Conservation (phyloP, 352 stramenopile species). For the Globisporangium lucens region DNA sequence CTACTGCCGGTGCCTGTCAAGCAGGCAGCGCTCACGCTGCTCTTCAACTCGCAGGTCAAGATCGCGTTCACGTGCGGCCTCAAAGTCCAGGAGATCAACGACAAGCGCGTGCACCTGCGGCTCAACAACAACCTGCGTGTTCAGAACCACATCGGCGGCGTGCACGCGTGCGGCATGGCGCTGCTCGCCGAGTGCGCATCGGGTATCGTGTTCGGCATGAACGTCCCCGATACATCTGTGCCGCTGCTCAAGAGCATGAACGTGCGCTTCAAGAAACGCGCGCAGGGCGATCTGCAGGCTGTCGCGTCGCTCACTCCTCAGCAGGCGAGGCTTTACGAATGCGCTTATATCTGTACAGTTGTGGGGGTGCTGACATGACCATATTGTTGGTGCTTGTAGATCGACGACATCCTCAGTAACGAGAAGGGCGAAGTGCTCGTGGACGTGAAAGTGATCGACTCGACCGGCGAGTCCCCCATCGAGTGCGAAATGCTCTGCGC, state of each 20-base stretch:
- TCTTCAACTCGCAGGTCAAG: slow-evolving; percentile 86
- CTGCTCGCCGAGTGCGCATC: slow-evolving; percentile 79
- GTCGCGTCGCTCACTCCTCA: slow-evolving; percentile 66
- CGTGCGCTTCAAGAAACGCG: slow-evolving; percentile 71
- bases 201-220: slow-evolving; percentile 84
- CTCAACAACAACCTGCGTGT: slow-evolving; percentile 75
- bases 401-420: slow-evolving; percentile 51
- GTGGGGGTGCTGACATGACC: neutral
- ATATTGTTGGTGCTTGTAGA: slow-evolving; percentile 14
- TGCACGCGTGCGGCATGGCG: slow-evolving; percentile 87
- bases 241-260: slow-evolving; percentile 85
- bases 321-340: slow-evolving; percentile 31
- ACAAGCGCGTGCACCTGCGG: slow-evolving; percentile 38
- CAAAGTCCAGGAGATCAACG: slow-evolving; percentile 58
- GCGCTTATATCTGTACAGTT: neutral
- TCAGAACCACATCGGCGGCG: slow-evolving; percentile 87
- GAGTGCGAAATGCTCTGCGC: slow-evolving; percentile 85
- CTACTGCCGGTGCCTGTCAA: slow-evolving; percentile 28
- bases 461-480: slow-evolving; percentile 65
- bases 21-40: slow-evolving; percentile 56
- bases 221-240: slow-evolving; percentile 78
- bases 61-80: slow-evolving; percentile 77
- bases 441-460: slow-evolving; percentile 71
- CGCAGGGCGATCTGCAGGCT: slow-evolving; percentile 69
- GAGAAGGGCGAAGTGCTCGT: slow-evolving; percentile 78